These are phyloP conservation scores for Cryphonectria nitschkei DNA, from an alignment of 2,329 filamentous ascomycete species.

Conservation along the genomic window DNA sequence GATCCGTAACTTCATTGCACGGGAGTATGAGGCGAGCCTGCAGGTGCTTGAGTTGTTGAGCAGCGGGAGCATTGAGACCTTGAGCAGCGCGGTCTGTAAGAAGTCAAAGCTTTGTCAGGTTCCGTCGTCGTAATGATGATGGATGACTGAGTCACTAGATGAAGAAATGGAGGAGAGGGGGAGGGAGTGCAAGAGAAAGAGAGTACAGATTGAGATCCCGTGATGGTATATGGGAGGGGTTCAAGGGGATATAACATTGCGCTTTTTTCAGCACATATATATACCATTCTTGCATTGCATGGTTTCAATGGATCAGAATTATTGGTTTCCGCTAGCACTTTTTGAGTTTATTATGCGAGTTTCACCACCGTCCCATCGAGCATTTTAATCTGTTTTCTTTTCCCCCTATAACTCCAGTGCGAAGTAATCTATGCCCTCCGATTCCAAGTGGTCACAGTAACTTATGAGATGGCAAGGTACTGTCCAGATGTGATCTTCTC, in stretches of 20 bases:
- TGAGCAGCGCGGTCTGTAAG: constrained; percentile 51
- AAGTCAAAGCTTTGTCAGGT: constrained; percentile 46
- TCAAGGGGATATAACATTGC: not conserved
- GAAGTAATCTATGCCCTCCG: not conserved
- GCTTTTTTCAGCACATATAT: not conserved
- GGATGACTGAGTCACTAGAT: not conserved
- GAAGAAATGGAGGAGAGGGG: no score
- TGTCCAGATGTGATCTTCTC: not conserved
- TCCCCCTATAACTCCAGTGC: not conserved
- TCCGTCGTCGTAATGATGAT: not conserved
- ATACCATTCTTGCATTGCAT: not conserved
- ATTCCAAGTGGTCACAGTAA: not conserved
- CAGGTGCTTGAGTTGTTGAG: constrained; percentile 60
- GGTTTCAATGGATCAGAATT: not conserved
- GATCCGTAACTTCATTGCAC: constrained; percentile 55
- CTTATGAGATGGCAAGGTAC: constrained; percentile 1
- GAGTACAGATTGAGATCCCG: not conserved
- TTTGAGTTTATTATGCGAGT: not conserved
- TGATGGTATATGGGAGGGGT: not conserved
- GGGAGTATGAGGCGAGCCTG: constrained; percentile 54
- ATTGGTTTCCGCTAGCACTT: not conserved
- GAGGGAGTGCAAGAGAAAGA: not conserved
- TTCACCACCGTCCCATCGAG: not conserved
- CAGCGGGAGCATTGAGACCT: constrained; percentile 53
- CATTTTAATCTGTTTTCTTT: not conserved